Evolutionary conservation across 371 early-diverging fungal genomes (phyloP), one percentile per base, ranked within the genome.

Genomic region (Dichotomocladium elegans): DNA sequence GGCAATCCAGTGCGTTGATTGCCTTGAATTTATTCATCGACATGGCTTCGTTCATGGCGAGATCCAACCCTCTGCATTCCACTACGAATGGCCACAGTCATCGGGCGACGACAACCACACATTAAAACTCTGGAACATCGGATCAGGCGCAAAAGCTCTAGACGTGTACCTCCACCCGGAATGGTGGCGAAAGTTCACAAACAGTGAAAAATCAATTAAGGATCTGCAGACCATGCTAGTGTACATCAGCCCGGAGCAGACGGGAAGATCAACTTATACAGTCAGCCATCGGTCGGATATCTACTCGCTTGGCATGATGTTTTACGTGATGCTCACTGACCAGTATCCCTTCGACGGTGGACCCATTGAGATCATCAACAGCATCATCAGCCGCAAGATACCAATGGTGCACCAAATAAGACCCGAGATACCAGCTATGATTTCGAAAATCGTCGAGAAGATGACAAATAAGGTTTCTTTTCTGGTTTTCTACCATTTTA

Each of bases 401-500:
- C 70, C 75, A 0, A 52, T 73, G 5, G 58, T 82, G n/a, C 61
- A 73, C 29, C 64, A 73, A 34, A 64, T 77, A 7, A 71, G 76
- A 19, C 61, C 76, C 15, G 76, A 82, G 35, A 68, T 80, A 46
- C 79, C 82, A 2, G 68, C 68, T 21, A 55, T 82, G 2, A 43
- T 82, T 5, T 68, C 73, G 27, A 43, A 55, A 5, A 82, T 82
- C 40, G 63, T 82, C 15, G 73, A 77, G 41, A 82, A 78, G 53
- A 78, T 82, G 80, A 80, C 80, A n/a, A 63, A 64, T 44, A 81
- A 81, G 68, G 81, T 72, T n/a, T n/a, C n/a, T n/a, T n/a, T n/a
- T n/a, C n/a, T n/a, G n/a, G n/a, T n/a, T n/a, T n/a, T n/a, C n/a
- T n/a, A n/a, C n/a, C n/a, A n/a, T n/a, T n/a, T n/a, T n/a, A n/a